Percentiles rank a stretch among this genome's conserved stretches.
Conservation (phyloP, 2,329 filamentous ascomycete species). For the Alternaria sp. region DNA sequence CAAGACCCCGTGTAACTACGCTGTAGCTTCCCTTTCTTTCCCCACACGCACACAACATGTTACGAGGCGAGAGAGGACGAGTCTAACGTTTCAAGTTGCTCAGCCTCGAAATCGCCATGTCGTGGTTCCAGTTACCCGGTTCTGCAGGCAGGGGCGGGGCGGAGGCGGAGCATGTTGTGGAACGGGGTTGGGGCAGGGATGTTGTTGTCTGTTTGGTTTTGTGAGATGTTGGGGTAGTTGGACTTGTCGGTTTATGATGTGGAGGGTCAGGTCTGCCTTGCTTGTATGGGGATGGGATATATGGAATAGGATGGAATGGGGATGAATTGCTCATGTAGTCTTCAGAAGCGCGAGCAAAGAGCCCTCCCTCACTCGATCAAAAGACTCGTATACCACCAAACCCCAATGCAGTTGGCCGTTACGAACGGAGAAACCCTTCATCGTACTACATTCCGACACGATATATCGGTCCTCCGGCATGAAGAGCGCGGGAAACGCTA, state of each 20-base stretch:
- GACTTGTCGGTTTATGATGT: background rate
- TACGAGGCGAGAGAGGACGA: background rate
- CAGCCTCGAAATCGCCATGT: background rate
- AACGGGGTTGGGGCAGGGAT: background rate
- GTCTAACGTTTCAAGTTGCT: background rate
- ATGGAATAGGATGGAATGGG: background rate
- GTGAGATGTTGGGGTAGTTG: background rate
- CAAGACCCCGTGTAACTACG: background rate
- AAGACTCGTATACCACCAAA: background rate
- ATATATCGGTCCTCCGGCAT: background rate
- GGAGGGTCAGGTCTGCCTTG: background rate
- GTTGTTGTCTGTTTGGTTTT: background rate
- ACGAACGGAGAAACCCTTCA: background rate
- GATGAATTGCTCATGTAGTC: background rate
- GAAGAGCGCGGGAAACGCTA: background rate
- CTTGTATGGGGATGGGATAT: background rate
- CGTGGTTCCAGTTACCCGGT: background rate
- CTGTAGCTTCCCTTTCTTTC: background rate
- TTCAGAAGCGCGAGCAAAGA: background rate
- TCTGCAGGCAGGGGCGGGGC: background rate
- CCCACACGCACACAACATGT: background rate
- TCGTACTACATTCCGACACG: background rate
- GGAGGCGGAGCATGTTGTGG: constrained; percentile 3
- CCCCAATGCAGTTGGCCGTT: background rate
- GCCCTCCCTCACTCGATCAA: background rate